Evolutionary conservation across 2,329 filamentous ascomycete species (phyloP).

Genomic region (Fusarium guadeloupense): DNA sequence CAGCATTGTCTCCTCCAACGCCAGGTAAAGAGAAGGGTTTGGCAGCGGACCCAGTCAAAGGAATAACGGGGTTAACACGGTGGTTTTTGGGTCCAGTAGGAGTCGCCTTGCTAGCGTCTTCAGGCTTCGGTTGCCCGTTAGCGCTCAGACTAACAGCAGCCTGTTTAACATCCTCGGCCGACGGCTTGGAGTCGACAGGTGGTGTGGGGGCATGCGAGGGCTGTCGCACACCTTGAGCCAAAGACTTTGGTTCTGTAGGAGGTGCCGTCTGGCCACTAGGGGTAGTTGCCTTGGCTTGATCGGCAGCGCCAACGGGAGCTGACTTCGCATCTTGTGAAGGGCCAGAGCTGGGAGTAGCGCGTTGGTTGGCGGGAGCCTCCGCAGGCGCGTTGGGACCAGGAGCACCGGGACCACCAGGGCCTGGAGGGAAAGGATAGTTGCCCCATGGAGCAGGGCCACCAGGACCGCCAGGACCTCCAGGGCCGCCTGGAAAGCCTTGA

Average conservation of each 20-base stretch:
- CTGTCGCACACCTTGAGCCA: slow-evolving; percentile 57
- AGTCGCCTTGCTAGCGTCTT: slow-evolving; percentile 49
- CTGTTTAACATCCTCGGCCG: slow-evolving; percentile 55
- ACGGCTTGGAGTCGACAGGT: slow-evolving; percentile 74
- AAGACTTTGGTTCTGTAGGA: slow-evolving; percentile 63
- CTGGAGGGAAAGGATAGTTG: slow-evolving; percentile 68
- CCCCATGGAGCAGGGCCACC: slow-evolving; percentile 69
- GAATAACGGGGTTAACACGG: slow-evolving; percentile 72
- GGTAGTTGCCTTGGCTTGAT: slow-evolving; percentile 59
- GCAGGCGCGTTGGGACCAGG: slow-evolving; percentile 49
- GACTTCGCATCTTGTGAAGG: slow-evolving; percentile 55
- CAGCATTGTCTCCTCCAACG: slow-evolving; percentile 44
- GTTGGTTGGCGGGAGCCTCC: slow-evolving; percentile 65
- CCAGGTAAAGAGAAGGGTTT: slow-evolving; percentile 52
- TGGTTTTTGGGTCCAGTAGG: slow-evolving; percentile 60
- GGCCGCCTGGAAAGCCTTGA: slow-evolving; percentile 71
- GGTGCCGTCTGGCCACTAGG: slow-evolving; percentile 57
- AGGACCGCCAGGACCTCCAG: slow-evolving; percentile 67
- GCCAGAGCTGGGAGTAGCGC: slow-evolving; percentile 60
- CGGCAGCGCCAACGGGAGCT: slow-evolving; percentile 60
- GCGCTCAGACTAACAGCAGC: slow-evolving; percentile 54
- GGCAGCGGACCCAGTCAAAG: slow-evolving; percentile 60
- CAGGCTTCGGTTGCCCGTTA: slow-evolving; percentile 51
- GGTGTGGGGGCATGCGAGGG: slow-evolving; percentile 66
- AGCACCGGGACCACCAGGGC: slow-evolving; percentile 63